Conservation (phyloP, 352 stramenopile genomes). For the Phytophthora agathidicida region DNA sequence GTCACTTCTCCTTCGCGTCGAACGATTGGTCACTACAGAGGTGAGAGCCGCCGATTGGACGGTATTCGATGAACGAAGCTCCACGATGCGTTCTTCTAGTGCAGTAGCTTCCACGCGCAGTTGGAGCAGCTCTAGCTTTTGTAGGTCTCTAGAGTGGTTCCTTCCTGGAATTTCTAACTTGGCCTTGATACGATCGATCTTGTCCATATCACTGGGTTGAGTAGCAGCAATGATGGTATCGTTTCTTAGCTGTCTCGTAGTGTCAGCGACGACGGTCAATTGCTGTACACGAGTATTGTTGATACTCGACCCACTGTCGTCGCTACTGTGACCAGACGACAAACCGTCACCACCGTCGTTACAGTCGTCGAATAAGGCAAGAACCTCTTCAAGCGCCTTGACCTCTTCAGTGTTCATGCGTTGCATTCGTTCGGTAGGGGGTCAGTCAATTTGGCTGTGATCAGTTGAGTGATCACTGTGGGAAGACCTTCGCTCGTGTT, state of each 20-base stretch:
- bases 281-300: too few relatives aligned
- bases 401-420: not conserved
- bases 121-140: not conserved
- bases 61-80: too few relatives aligned
- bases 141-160: conserved; percentile 2
- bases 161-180: not conserved
- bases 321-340: not conserved
- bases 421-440: not conserved
- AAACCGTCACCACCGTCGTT: not conserved
- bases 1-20: not conserved
- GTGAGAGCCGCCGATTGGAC: too few relatives aligned
- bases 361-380: not conserved
- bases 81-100: not conserved
- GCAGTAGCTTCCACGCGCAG: not conserved
- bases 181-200: too few relatives aligned
- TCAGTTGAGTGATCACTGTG: not conserved
- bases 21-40: too few relatives aligned
- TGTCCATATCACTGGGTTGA: too few relatives aligned
- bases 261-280: too few relatives aligned
- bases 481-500: conserved; percentile 6
- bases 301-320: not conserved
- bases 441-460: conserved; percentile 2
- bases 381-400: not conserved
- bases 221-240: too few relatives aligned
- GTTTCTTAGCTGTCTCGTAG: too few relatives aligned